phyloP scores from a whole-genome alignment of 1,284 basidiomycete genomes.

The Mycena citricolor region DNA sequence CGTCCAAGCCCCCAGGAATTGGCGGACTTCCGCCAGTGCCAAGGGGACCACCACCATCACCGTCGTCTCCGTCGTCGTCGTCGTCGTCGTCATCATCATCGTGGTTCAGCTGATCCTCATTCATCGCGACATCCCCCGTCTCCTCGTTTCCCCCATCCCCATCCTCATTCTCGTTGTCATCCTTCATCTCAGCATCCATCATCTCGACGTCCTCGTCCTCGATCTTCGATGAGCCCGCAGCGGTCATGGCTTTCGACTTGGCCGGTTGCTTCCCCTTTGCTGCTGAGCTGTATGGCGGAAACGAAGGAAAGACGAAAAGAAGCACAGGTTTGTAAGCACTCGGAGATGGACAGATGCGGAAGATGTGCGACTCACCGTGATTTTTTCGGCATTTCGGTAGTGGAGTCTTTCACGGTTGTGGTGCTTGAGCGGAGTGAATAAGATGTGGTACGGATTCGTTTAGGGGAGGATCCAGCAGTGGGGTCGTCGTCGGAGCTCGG shows the following conservation, averaged over 20 bases:
- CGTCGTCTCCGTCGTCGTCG: slow-evolving; percentile 43
- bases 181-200: slow-evolving; percentile 64
- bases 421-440: slow-evolving; percentile 71
- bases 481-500: slow-evolving; percentile 57
- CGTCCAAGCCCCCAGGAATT: slow-evolving; percentile 65
- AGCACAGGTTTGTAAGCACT: slow-evolving; percentile 22
- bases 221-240: slow-evolving; percentile 57
- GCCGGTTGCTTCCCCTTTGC: slow-evolving; percentile 61
- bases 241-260: slow-evolving; percentile 59
- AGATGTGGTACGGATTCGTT: slow-evolving; percentile 55
- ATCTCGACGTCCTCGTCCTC: slow-evolving; percentile 76
- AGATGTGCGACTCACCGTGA: slow-evolving; percentile 49
- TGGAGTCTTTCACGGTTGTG: slow-evolving; percentile 40
- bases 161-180: slow-evolving; percentile 53
- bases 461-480: slow-evolving; percentile 47
- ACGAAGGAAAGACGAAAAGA: slow-evolving; percentile 6
- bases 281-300: slow-evolving; percentile 48
- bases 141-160: slow-evolving; percentile 29
- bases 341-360: slow-evolving; percentile 10
- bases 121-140: slow-evolving; percentile 26
- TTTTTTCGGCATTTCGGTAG: slow-evolving; percentile 74
- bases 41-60: slow-evolving; percentile 40
- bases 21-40: slow-evolving; percentile 31
- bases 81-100: slow-evolving; percentile 36
- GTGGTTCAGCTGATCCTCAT: slow-evolving; percentile 49